Evolutionary conservation across 805 yeast species (phyloP), one percentile per base, ranked within the genome.

Genomic region (Candida morakotiae): DNA sequence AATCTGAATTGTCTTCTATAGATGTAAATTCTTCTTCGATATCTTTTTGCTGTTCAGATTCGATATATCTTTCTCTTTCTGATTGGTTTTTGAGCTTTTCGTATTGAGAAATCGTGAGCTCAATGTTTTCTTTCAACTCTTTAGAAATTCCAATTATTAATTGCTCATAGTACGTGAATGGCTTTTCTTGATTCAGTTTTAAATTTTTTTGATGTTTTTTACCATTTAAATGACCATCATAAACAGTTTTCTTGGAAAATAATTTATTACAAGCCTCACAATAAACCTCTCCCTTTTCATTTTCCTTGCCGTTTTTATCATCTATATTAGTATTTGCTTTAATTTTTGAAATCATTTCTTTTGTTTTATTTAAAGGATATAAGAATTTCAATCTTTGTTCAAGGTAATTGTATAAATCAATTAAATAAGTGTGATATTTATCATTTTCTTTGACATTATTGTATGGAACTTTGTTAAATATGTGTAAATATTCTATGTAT

Each of bases 31-130:
- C 71, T 0, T 60, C 51, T 14, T 55, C 67, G 32, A 67, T 68
- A 8, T 61, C 65, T 6, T 57, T 58, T 4, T 65, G 36, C 13
- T 75, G 58, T 40, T 70, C 35, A 18, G 31, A 48, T 51, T 81
- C 87, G 1, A 80, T 62, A 46, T 62, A 59, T 37, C 81, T 67
- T 48, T 86, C 96, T 18, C 85, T 68, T 2, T 75, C 82, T 0
- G 95, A 83, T 45, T 89, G 67, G 1, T 83, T 79, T 21, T 74
- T 66, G 37, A 71, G 68, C 36, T 96, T 69, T 52, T 83, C 87
- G 2, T 75, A 68, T 49, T 86, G 81, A 14, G 69, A 59, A 28
- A 68, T 71, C 0, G 96, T 82, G 10, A 62, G 67, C 0, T 56
- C 54, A 10, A 79, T 59, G 15, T 65, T 65, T 9, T 63, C 57